These are phyloP conservation scores for Citeromyces siamensis DNA, from an alignment of 1,139 yeast genomes.

Conservation along the genomic window DNA sequence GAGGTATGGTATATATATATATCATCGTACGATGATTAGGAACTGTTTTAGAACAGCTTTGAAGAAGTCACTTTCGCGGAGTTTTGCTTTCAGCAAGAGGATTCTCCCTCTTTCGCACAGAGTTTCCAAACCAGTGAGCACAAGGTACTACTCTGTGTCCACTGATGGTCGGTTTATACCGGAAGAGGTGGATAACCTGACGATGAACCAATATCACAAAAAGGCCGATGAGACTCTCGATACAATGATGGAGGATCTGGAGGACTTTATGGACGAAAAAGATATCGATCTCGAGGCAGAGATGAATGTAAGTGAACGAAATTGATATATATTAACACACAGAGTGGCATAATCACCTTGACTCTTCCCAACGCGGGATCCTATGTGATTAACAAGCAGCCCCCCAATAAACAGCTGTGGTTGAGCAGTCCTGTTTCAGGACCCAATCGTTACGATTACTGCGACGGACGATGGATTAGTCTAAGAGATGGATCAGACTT, in stretches of 20 bases:
- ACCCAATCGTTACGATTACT: slow-evolving; percentile 61
- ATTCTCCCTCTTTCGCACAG: too few relatives aligned
- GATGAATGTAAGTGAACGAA: slow-evolving; percentile 28
- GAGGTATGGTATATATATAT: too few relatives aligned
- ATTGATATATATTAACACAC: slow-evolving; percentile 3
- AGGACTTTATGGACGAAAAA: slow-evolving; percentile 40
- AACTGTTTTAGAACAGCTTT: too few relatives aligned
- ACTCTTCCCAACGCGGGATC: slow-evolving; percentile 58
- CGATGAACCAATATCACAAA: slow-evolving; percentile 40
- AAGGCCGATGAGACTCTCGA: slow-evolving; percentile 57
- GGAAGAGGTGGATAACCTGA: slow-evolving; percentile 31
- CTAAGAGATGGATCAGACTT: slow-evolving; percentile 30
- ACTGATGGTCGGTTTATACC: slow-evolving; percentile 44
- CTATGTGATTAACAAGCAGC: slow-evolving; percentile 86
- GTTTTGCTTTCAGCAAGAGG: too few relatives aligned
- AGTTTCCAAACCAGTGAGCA: not conserved
- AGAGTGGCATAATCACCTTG: slow-evolving; percentile 64
- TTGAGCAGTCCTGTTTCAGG: slow-evolving; percentile 87
- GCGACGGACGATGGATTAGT: slow-evolving; percentile 37
- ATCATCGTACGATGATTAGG: too few relatives aligned
- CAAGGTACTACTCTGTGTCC: slow-evolving; percentile 10
- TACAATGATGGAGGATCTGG: slow-evolving; percentile 47
- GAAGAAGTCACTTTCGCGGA: too few relatives aligned
- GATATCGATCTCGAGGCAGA: slow-evolving; percentile 59
- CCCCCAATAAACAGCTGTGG: slow-evolving; percentile 93